Evolutionary conservation across 2,329 filamentous ascomycete genomes (phyloP), one percentile per base, ranked within the genome.

Genomic region (Botrytis hyacinthi): DNA sequence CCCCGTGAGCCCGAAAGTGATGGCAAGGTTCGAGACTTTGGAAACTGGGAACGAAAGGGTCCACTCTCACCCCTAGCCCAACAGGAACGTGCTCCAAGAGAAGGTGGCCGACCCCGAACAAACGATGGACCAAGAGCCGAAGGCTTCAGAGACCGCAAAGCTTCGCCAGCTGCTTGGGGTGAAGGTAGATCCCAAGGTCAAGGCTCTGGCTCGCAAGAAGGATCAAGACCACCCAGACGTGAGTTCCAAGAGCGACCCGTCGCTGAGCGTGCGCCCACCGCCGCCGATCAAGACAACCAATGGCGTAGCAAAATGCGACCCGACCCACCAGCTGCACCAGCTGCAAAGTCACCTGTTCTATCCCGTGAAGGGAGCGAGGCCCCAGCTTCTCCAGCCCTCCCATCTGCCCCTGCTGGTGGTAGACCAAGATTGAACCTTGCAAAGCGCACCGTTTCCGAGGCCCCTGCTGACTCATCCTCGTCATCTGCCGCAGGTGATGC

Each of bases 1-100:
- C 89, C 89, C 70, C 89, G 89, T 71, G 89, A 89, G 76, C 86
- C 87, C 75, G 89, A 92, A 75, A 85, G 86, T 70, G 93, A 95
- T 81, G 92, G 92, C 77, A 95, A 93, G 82, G 84, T 90, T 73
- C 91, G 93, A 73, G 93, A 97, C 81, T 92, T 96, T 77, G 88
- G 89, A 78, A 97, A 94, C 83, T 99, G 96, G 96, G 95, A 98
- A 84, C 93, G 96, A 79, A 96, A 93, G 81, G 96, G 96, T 20
- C 96, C 96, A 54, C 87, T 98, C 73, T 93, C 95, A 60, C 93
- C 95, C 35, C 86, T 84, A 77, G 86, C 86, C 70, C 87, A 85
- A 74, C 82, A 84, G 63, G 88, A 90, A 76, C 85, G 85, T 73
- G 84, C 83, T 68, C 85, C 86, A 70, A 86, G 89, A 75, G 88